Evolutionary conservation across 352 stramenopile species (phyloP).

Genomic region (Porosira glacialis): DNA sequence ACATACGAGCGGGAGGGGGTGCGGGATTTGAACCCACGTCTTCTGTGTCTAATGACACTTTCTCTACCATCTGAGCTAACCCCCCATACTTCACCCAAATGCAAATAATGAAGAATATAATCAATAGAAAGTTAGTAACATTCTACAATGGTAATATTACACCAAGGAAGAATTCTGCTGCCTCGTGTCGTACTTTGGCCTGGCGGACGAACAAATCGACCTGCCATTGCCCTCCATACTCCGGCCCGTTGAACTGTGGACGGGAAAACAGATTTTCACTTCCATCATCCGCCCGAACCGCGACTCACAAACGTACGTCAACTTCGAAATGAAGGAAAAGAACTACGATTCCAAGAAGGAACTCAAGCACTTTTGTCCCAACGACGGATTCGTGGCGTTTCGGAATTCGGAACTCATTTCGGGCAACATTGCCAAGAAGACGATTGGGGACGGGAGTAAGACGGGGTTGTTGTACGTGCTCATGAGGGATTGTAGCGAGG

Average conservation of each 20-base stretch:
- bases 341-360: slow-evolving; percentile 89
- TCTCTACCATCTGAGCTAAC: no score
- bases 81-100: no score
- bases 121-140: no score
- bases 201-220: slow-evolving; percentile 94
- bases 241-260: slow-evolving; percentile 96
- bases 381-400: slow-evolving; percentile 96
- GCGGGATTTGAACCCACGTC: no score
- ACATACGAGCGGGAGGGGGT: no score
- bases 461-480: slow-evolving; percentile 97
- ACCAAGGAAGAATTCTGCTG: slow-evolving; percentile 93
- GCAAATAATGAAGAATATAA: no score
- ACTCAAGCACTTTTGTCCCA: slow-evolving; percentile 92
- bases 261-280: slow-evolving; percentile 97
- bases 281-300: slow-evolving; percentile 87
- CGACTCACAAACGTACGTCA: slow-evolving; percentile 81
- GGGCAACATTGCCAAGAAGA: slow-evolving; percentile 98
- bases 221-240: slow-evolving; percentile 95
- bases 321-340: slow-evolving; percentile 89
- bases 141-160: no score
- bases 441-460: slow-evolving; percentile 96
- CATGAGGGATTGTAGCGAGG: slow-evolving; percentile 90
- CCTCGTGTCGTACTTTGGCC: slow-evolving; percentile 91
- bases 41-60: no score
- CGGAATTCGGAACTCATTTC: slow-evolving; percentile 96